phyloP scores from a whole-genome alignment of 2,329 filamentous ascomycete genomes.

The Grosmannia serpens region DNA sequence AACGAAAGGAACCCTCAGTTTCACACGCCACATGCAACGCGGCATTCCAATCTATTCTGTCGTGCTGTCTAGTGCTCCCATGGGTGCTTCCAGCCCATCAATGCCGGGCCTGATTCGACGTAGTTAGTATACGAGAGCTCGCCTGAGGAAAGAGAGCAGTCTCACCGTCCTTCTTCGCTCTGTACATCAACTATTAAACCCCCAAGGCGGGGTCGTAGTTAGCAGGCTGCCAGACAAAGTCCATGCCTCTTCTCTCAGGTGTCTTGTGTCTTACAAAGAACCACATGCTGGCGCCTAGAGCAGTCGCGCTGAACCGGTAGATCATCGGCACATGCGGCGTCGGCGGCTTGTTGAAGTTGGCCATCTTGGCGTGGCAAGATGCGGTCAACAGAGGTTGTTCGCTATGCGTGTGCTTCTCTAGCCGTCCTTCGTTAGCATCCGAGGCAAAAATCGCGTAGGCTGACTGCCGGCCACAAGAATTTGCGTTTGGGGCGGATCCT shows the following conservation, averaged over 20 bases:
- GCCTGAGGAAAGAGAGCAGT: not conserved
- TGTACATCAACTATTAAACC: constrained; percentile 71
- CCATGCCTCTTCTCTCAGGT: not conserved
- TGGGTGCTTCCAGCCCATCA: constrained; percentile 90
- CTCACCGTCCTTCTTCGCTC: constrained; percentile 85
- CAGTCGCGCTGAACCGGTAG: constrained; percentile 79
- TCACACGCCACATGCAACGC: not conserved
- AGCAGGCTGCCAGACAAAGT: not conserved
- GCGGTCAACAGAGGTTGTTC: too few relatives aligned
- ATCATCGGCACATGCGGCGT: constrained; percentile 42
- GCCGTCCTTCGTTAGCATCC: not conserved
- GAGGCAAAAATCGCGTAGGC: not conserved
- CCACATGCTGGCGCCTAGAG: constrained; percentile 94
- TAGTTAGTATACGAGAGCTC: constrained; percentile 4
- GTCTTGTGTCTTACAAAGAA: constrained; percentile 63
- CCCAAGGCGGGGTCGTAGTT: not conserved
- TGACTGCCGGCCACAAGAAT: not conserved
- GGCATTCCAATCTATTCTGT: not conserved
- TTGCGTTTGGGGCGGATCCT: not conserved
- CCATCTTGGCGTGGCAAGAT: not conserved
- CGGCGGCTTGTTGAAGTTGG: constrained; percentile 14
- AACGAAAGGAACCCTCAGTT: not conserved
- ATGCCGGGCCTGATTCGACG: constrained; percentile 45
- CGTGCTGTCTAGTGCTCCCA: constrained; percentile 67
- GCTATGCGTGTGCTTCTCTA: not conserved